Base-by-base conservation (phyloP, 2,329 filamentous ascomycete species). In the Chrysoporthe cubensis region DNA sequence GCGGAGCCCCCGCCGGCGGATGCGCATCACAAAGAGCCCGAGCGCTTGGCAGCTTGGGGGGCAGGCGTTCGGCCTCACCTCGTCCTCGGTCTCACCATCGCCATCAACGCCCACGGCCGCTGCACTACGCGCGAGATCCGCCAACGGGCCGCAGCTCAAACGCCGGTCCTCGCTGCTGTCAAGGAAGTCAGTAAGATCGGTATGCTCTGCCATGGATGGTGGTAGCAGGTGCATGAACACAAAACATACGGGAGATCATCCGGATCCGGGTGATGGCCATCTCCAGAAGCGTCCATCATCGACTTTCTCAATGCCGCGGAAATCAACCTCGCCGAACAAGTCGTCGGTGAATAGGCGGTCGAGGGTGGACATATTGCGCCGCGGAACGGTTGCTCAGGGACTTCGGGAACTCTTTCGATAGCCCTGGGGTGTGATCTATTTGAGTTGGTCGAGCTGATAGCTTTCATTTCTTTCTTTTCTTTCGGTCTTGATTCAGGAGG, bases 401-500 rank as follows among this genome's bases (percentile, higher is more conserved):
- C 76, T 83, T 65, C 80, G 81, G 52, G 82, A 76, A 65, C 76
- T 84, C 65, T 84, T 85, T 72, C 80, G 80, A 63, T 84, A 73
- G 74, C 37, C 62, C 21, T 46, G 52, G 26, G 42, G 11, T n/a
- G 18, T 42, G 32, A 26, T 40, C 34, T 34, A 13, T 37, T 48
- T 62, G 43, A 18, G 42, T 61, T 14, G n/a, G 6, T 34, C 8
- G 42, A 5, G 6, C 26, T 4, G 26, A 4, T 21, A 40, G 21
- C 40, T 58, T 4, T 8, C 16, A 6, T 40, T 18, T 57, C 5
- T 13, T 14, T 18, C 13, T 8, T 48, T 16, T 48, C 32, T 40
- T 54, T 42, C n/a, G 9, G 57, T 43, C 61, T 50, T 46, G 37
- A 34, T 44, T 57, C 48, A 16, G 26, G 40, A 14, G 42, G 14